Percentiles rank a stretch among this genome's conserved stretches.
These are phyloP conservation scores for Parmales sp. DNA, from an alignment of 108 stramenopile genomes.

Conservation along the genomic window DNA sequence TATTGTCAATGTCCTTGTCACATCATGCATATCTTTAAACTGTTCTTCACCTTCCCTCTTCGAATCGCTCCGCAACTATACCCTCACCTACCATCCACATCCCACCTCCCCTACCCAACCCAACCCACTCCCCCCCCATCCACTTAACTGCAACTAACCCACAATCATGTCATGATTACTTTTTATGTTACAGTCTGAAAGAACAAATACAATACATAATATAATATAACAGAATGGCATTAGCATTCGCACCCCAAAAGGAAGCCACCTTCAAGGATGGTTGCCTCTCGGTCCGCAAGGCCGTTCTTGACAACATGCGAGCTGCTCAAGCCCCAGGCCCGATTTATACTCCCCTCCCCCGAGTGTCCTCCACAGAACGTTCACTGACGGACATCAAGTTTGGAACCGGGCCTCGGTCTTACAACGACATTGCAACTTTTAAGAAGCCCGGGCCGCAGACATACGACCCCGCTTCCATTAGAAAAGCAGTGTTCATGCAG, in stretches of 20 bases:
- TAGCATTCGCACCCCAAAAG: constrained; percentile 17
- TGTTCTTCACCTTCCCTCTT: no score
- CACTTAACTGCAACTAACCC: no score
- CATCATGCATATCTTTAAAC: no score
- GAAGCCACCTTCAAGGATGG: constrained; percentile 38
- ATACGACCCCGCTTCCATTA: constrained; percentile 27
- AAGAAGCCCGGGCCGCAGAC: constrained; percentile 13
- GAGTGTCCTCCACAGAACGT: constrained; percentile 11
- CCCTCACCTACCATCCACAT: no score
- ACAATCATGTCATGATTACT: no score
- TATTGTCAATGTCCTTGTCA: no score
- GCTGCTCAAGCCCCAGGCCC: constrained; percentile 23
- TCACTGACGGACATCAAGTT: constrained; percentile 26
- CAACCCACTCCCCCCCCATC: no score
- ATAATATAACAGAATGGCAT: no score
- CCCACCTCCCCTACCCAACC: no score
- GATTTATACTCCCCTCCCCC: constrained; percentile 29
- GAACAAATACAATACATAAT: no score
- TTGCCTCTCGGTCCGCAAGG: constrained; percentile 27
- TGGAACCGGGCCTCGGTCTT: neutral
- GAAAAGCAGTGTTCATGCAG: constrained; percentile 19
- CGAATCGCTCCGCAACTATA: no score
- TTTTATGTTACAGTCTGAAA: no score
- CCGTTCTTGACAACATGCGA: constrained; percentile 23
- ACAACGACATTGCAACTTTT: neutral